Evolutionary conservation across 495 filamentous ascomycete genomes (phyloP).

Genomic region (Opeltia flavorubescens): DNA sequence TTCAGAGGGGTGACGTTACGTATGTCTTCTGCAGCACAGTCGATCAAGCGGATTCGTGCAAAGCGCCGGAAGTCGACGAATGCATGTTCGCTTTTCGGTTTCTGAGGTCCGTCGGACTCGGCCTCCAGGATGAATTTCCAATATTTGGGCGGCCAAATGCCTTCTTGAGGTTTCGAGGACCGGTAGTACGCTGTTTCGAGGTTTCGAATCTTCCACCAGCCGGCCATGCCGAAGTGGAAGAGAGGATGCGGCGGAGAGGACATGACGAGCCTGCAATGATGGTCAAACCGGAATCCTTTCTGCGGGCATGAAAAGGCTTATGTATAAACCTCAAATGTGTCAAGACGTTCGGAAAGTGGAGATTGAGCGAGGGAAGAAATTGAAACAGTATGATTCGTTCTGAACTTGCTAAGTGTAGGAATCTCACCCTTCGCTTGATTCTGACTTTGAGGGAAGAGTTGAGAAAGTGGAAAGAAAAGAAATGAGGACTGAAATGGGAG

Average conservation of each 20-base stretch:
- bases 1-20: constrained; percentile 63
- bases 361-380: no score
- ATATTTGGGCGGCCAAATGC: constrained; percentile 74
- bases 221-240: constrained; percentile 83
- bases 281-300: not conserved
- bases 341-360: no score
- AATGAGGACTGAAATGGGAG: not conserved
- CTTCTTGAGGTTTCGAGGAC: constrained; percentile 41
- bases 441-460: no score
- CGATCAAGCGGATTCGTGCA: constrained; percentile 62
- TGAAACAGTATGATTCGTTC: no score
- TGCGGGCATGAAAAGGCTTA: not conserved
- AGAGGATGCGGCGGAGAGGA: constrained; percentile 67
- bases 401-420: no score
- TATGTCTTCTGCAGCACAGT: constrained; percentile 63
- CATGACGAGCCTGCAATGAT: constrained; percentile 36
- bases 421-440: no score
- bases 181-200: constrained; percentile 68
- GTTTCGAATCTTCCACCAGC: constrained; percentile 77
- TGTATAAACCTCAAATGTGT: no score
- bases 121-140: constrained; percentile 75
- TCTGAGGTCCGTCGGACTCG: constrained; percentile 31
- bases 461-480: no score
- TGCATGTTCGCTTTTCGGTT: constrained; percentile 53
- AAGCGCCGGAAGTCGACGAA: constrained; percentile 75